Percentiles rank a stretch among this genome's conserved stretches.
These are phyloP conservation scores for Aphanomyces astaci DNA, from an alignment of 352 stramenopile genomes.

Conservation along the genomic window DNA sequence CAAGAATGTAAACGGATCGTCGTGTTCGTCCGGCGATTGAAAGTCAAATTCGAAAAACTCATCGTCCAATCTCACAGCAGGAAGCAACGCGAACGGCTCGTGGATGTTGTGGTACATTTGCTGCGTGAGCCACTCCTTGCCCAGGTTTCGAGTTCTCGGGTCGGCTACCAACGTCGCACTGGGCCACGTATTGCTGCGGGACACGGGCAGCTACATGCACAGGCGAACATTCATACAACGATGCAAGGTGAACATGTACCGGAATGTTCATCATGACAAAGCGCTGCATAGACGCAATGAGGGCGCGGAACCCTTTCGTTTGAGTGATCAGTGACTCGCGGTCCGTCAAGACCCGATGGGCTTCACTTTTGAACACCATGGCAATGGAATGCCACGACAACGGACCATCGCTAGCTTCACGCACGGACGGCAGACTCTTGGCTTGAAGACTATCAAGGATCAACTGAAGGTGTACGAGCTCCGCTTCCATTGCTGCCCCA, in stretches of 20 bases:
- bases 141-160: not conserved
- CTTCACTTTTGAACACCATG: not conserved
- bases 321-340: not conserved
- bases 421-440: too few relatives aligned
- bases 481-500: not conserved
- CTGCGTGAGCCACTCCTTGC: slow-evolving; percentile 11
- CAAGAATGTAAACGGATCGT: not conserved
- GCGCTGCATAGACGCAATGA: not conserved
- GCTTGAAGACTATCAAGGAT: not conserved
- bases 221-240: too few relatives aligned
- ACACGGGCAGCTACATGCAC: not conserved
- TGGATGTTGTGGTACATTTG: slow-evolving; percentile 1
- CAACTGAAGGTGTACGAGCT: not conserved
- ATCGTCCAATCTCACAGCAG: not conserved
- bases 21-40: not conserved
- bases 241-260: too few relatives aligned
- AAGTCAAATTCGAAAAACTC: not conserved
- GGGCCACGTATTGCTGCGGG: not conserved
- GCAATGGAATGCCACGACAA: not conserved
- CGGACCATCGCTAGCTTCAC: not conserved
- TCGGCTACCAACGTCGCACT: not conserved
- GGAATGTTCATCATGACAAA: not conserved
- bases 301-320: not conserved
- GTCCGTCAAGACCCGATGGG: not conserved
- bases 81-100: not conserved